Base-by-base conservation (phyloP, 1,284 basidiomycete species). In the Ceratobasidium sp. region DNA sequence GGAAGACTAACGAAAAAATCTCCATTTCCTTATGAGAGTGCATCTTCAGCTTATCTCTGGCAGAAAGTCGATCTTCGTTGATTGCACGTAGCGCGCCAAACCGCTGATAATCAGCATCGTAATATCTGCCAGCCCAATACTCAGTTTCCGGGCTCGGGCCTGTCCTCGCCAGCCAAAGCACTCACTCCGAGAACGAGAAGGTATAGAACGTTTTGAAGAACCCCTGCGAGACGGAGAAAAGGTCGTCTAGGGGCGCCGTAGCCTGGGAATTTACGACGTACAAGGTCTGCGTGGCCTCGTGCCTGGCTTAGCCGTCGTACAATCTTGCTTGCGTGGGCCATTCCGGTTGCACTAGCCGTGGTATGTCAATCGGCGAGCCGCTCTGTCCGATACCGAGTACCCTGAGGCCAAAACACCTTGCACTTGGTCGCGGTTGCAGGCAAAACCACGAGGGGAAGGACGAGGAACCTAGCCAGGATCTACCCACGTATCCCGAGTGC, bases 191-290 rank as follows among this genome's bases (percentile, higher is more conserved):
- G 78, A 96, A 96, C 5, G 89, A 88, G 80, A 94, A 96, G 0
- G 93, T 92, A 77, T 94, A 92, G 84, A 94, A 94, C 0, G 91
- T 91, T 84, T 94, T 96, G 59, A 98, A 83, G 94, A 94, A 98
- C 21, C 88, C 88, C 77, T 95, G 93, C 23, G 23, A 8, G 79
- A 97, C 88, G 16, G 91, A 91, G 65, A 90, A 81, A 5, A 93
- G 94, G 52, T 94, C 32, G 57, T n/a, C 18, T 41, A 58, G 57
- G 57, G 57, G 21, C 23, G n/a, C 26, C 10, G n/a, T 45, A 50
- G 46, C 28, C 26, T 65, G 61, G n/a, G 61, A 50, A 65, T 9
- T 46, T 16, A 26, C n/a, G 52, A 53, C 61, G 34, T 41, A 41
- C 57, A 18, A 34, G 23, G 39, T 58, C 32, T 48, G 45, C 45